Conservation (phyloP, 768 basidiomycete genomes). For the Boletus fagicola region DNA sequence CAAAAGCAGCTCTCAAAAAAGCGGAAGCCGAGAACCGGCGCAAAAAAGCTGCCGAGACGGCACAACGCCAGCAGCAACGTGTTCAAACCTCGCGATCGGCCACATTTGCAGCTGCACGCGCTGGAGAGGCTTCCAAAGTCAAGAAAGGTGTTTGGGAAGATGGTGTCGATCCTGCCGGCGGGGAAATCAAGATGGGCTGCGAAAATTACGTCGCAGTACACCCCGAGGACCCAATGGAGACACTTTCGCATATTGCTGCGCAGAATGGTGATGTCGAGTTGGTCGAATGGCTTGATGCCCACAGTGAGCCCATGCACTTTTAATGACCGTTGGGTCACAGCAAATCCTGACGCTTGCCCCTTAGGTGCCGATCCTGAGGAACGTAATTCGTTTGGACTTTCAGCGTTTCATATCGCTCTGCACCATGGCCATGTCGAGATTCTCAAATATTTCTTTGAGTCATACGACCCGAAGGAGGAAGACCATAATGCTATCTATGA, state of each 20-base stretch:
- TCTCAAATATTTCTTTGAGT: constrained; percentile 59
- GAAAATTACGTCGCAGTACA: constrained; percentile 45
- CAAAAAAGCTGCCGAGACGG: constrained; percentile 46
- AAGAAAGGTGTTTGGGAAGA: constrained; percentile 70
- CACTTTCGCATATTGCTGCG: constrained; percentile 67
- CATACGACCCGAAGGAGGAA: constrained; percentile 51
- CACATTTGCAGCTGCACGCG: constrained; percentile 65
- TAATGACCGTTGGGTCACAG: constrained; percentile 24
- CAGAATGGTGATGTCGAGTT: constrained; percentile 54
- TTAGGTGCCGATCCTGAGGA: constrained; percentile 75
- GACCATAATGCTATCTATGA: constrained; percentile 53
- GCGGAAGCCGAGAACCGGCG: constrained; percentile 50
- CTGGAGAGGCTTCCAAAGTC: constrained; percentile 49
- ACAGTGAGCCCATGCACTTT: constrained; percentile 48
- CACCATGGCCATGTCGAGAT: constrained; percentile 50
- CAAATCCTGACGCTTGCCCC: constrained; percentile 18
- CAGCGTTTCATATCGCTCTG: constrained; percentile 67
- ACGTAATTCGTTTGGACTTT: constrained; percentile 53
- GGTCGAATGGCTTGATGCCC: constrained; percentile 67
- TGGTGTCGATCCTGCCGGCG: constrained; percentile 66
- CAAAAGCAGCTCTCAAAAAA: constrained; percentile 54
- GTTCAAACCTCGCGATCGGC: constrained; percentile 57
- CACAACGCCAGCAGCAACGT: constrained; percentile 45
- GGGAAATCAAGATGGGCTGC: constrained; percentile 60
- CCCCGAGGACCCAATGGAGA: constrained; percentile 60